Percentiles rank a stretch among this genome's conserved stretches.
Evolutionary conservation across 495 filamentous ascomycete genomes (phyloP).

Genomic region (Trichoderma parareesei): DNA sequence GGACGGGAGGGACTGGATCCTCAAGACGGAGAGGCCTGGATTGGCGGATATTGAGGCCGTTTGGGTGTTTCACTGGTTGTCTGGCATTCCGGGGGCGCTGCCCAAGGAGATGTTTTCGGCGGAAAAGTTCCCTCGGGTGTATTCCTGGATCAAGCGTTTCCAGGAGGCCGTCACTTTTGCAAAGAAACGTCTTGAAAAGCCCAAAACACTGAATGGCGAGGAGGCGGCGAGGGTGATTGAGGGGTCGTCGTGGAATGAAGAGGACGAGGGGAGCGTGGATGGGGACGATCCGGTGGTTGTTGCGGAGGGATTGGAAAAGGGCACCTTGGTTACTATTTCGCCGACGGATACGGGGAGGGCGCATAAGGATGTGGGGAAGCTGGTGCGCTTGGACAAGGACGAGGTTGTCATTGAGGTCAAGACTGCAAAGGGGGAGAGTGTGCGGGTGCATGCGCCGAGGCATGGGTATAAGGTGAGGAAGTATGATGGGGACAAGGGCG

Average conservation of each 20-base stretch:
- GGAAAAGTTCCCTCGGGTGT: constrained; percentile 41
- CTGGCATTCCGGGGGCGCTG: constrained; percentile 38
- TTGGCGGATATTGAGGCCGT: constrained; percentile 54
- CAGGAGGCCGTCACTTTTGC: constrained; percentile 21
- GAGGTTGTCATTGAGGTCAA: constrained; percentile 46
- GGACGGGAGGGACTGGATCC: constrained; percentile 52
- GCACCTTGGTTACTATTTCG: constrained; percentile 42
- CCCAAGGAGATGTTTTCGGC: constrained; percentile 31
- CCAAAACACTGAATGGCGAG: constrained; percentile 33
- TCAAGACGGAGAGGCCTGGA: constrained; percentile 32
- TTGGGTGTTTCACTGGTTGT: constrained; percentile 55
- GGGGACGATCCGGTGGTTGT: constrained; percentile 24
- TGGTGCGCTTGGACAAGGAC: constrained; percentile 37
- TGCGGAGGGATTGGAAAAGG: constrained; percentile 33
- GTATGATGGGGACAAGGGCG: neutral
- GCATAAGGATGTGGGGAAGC: constrained; percentile 43
- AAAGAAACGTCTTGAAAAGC: constrained; percentile 21
- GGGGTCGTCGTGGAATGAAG: constrained; percentile 23
- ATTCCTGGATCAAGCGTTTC: constrained; percentile 50
- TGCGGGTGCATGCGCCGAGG: constrained; percentile 48
- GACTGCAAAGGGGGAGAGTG: constrained; percentile 27
- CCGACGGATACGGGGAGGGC: constrained; percentile 48
- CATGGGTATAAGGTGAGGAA: constrained; percentile 30
- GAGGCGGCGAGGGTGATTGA: constrained; percentile 38
- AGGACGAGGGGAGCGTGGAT: constrained; percentile 32